Percentiles rank a stretch among this genome's conserved stretches.
Evolutionary conservation across 129 eudicot species (phyloP).

Genomic region (Logfia minima): DNA sequence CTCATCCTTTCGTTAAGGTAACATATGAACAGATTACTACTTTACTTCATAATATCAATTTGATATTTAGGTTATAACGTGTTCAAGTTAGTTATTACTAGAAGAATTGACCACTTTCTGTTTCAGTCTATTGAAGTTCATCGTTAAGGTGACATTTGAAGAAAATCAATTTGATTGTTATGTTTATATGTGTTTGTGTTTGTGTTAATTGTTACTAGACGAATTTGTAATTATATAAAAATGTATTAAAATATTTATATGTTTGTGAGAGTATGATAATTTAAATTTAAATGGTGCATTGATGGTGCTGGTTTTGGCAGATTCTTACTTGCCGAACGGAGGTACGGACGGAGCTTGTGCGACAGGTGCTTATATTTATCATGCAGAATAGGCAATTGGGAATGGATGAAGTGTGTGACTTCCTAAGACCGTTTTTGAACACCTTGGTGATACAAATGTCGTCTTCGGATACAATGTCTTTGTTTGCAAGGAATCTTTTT

Average conservation of each 20-base stretch:
- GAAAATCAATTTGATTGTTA: neutral
- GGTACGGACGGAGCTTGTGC: conserved; percentile 66
- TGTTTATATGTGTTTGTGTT: neutral
- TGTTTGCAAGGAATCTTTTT: conserved; percentile 54
- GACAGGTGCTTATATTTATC: conserved; percentile 65
- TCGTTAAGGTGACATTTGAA: conserved; percentile 60
- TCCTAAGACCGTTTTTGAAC: conserved; percentile 61
- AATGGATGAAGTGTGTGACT: conserved; percentile 70
- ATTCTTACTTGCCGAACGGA: conserved; percentile 65
- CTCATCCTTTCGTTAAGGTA: conserved; percentile 87
- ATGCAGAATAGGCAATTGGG: conserved; percentile 54
- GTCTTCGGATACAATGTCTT: conserved; percentile 37
- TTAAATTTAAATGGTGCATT: neutral
- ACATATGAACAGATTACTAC: neutral
- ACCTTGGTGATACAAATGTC: conserved; percentile 51
- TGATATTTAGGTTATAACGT: neutral
- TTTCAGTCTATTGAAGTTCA: conserved; percentile 37
- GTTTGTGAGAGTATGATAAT: neutral
- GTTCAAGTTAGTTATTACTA: neutral
- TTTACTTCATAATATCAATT: neutral
- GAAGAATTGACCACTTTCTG: too few relatives aligned
- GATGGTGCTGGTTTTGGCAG: conserved; percentile 43
- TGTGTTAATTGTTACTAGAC: neutral
- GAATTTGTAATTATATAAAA: neutral
- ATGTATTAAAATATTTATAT: neutral